These are phyloP conservation scores for Ceratocystis huliohia DNA, from an alignment of 2,329 filamentous ascomycete genomes.

Conservation along the genomic window DNA sequence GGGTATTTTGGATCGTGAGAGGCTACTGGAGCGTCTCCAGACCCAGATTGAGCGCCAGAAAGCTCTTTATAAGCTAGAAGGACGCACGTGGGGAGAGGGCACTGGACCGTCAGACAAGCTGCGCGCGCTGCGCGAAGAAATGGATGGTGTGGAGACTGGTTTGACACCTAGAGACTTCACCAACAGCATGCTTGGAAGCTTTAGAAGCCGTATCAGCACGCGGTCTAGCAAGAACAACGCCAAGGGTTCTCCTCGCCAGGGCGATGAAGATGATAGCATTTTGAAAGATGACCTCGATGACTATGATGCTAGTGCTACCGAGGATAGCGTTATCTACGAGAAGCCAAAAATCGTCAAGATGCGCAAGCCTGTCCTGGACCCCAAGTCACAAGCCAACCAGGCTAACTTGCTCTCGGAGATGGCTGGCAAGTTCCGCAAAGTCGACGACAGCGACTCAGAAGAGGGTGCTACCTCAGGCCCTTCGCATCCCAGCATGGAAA, in stretches of 20 bases:
- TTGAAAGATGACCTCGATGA: constrained; percentile 38
- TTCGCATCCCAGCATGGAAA: constrained; percentile 62
- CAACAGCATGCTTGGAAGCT: constrained; percentile 61
- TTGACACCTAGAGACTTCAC: constrained; percentile 45
- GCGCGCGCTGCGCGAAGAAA: constrained; percentile 82
- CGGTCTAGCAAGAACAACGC: constrained; percentile 36
- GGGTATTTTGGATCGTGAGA: constrained; percentile 85
- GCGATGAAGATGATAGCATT: constrained; percentile 23
- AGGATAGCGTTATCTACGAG: constrained; percentile 56
- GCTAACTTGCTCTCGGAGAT: constrained; percentile 61
- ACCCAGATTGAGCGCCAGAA: constrained; percentile 94
- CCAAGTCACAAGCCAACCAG: constrained; percentile 53
- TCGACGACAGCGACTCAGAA: constrained; percentile 59
- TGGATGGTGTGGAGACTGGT: constrained; percentile 53
- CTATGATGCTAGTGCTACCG: constrained; percentile 37
- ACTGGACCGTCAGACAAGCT: constrained; percentile 82
- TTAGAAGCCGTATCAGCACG: constrained; percentile 47
- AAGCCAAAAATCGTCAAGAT: constrained; percentile 70
- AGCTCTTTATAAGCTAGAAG: constrained; percentile 94
- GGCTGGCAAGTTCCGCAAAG: constrained; percentile 45
- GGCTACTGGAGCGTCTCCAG: constrained; percentile 83
- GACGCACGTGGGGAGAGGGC: constrained; percentile 69
- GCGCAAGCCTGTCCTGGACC: constrained; percentile 53
- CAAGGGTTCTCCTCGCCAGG: constrained; percentile 42
- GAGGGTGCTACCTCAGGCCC: constrained; percentile 62